These are phyloP conservation scores for Aspergillus hiratsukae DNA, from an alignment of 2,329 filamentous ascomycete genomes.

Conservation along the genomic window DNA sequence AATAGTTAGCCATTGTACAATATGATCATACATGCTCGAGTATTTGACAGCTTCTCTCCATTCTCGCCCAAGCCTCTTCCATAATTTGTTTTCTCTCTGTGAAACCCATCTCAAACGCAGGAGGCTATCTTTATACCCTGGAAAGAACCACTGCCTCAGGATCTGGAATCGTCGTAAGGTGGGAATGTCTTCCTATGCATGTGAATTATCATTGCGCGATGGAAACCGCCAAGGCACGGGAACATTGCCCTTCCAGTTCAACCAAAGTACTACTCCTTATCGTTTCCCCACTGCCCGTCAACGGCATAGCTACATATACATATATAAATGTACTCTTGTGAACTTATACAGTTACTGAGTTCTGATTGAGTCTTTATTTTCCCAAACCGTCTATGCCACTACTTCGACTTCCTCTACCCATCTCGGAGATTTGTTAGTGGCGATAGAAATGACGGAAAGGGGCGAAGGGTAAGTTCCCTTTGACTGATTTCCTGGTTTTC, in stretches of 20 bases:
- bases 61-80: neutral
- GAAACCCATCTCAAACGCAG: neutral
- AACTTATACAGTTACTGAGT: neutral
- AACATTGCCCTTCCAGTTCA: neutral
- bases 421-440: constrained; percentile 1
- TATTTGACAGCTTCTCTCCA: neutral
- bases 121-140: neutral
- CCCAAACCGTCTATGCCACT: neutral
- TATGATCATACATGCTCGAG: neutral
- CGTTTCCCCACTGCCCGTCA: neutral
- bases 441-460: constrained; percentile 26
- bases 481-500: constrained; percentile 8
- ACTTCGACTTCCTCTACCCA: neutral
- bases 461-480: constrained; percentile 25
- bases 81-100: neutral
- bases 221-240: constrained; percentile 1
- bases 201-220: neutral
- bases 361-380: neutral
- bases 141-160: neutral
- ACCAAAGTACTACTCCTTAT: neutral
- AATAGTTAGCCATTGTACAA: neutral
- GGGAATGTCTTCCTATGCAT: neutral
- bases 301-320: neutral
- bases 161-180: neutral
- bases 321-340: neutral